Evolutionary conservation across 78 protist genomes (phyloP), one percentile per base, ranked within the genome.

Genomic region (Creolimax fragrantissima): DNA sequence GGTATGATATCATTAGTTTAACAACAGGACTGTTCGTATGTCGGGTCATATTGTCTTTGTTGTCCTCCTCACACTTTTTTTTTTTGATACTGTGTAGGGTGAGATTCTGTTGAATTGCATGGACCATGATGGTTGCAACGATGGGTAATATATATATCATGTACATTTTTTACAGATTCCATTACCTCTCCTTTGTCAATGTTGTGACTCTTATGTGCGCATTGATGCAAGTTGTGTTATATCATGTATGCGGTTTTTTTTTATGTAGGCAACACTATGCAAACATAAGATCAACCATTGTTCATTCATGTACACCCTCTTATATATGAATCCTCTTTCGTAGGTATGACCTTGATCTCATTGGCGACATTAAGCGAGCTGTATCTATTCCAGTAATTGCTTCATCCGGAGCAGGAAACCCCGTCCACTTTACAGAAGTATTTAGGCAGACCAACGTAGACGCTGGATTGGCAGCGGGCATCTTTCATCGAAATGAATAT

Each of bases 61-160:
- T 2, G 5, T n/a, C 86, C 7, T 11, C 86, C 42, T 7, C 86
- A 5, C 86, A 83, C 74, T 58, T 58, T n/a, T n/a, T n/a, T n/a
- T n/a, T n/a, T n/a, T n/a, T n/a, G n/a, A n/a, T n/a, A n/a, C n/a
- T n/a, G n/a, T n/a, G n/a, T 58, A 58, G 74, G 97, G 97, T 32
- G 96, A 96, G 90, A 91, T 96, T 24, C 92, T 96, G 84, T 85
- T 96, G 41, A 96, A 96, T 92, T 96, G 95, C 92, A 96, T 96
- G 89, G 97, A 96, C 92, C 3, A 45, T 47, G 97, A 96, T 89
- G 96, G 97, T 84, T 89, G 89, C 58, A 58, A 88, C 45, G 17
- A 2, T 4, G 95, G 93, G 4, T 42, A 84, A 66, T 66, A 32
- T 66, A 32, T 66, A 32, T 66, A 32, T 66, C 32, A 32, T 66